Base-by-base conservation (phyloP, 2,329 filamentous ascomycete genomes). In the Neonectria sp. region DNA sequence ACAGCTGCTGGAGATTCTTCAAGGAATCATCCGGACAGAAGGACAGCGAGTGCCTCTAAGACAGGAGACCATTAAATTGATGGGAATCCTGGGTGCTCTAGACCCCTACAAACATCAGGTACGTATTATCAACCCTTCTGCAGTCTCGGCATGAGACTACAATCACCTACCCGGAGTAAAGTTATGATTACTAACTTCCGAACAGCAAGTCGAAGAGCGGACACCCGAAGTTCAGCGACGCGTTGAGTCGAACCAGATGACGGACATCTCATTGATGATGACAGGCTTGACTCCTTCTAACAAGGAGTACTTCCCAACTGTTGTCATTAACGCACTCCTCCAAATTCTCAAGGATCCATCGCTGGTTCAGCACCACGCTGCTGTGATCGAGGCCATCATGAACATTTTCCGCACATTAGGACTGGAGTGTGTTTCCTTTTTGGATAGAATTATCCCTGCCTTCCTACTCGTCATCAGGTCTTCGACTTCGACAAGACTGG, bases 181-280 rank as follows among this genome's bases (percentile, higher is more conserved):
- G 5, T 5, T 1, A 15, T 17, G 6, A n/a, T 13, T 31, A 7
- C 63, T 74, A 88, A 73, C 62, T 43, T 11, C 7, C 21, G 15
- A 13, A 52, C 31, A 57, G 82, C 93, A 97, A 84, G 95, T 97
- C 59, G 93, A 97, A 79, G 95, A 98, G 80, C 91, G 92, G 70
- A 93, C 91, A 2, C 94, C 95, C 0, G 95, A 98, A 77, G 89
- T 92, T 70, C 93, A 96, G 76, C 88, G 87, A 31, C 88, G 86
- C 24, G 85, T 86, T 45, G 90, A 92, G 72, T 86, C 86, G 1
- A 89, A 88, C 46, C 89, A 90, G 64, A 84, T 97, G 75, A 97
- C 95, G 0, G 96, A 99, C 80, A 97, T 99, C 52, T 96, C 95
- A 4, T 87, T 99, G 33, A 98, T 99, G 86, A 99, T 99, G 95